Conservation (phyloP, 192 early-diverging fungal genomes). For the Polychytrium aggregatum region DNA sequence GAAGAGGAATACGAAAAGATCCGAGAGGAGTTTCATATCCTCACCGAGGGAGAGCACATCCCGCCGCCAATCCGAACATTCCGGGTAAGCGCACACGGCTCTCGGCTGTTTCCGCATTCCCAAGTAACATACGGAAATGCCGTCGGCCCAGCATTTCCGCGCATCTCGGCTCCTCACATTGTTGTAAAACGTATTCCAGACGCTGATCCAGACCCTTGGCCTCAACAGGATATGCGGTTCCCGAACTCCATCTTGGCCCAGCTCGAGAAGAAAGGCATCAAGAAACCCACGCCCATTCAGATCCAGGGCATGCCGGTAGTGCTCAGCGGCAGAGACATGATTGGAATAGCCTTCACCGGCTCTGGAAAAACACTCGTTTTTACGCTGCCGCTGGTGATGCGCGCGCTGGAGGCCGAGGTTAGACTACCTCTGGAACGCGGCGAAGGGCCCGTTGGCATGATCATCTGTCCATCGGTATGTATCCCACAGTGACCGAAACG, state of each 20-base stretch:
- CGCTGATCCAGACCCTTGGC: slow-evolving; percentile 15
- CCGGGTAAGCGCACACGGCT: too few species aligned
- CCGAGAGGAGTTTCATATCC: slow-evolving; percentile 79
- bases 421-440: slow-evolving; percentile 67
- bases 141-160: too few species aligned
- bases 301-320: slow-evolving; percentile 92
- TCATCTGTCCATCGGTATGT: slow-evolving; percentile 83
- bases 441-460: slow-evolving; percentile 90
- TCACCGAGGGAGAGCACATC: slow-evolving; percentile 74
- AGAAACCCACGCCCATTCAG: slow-evolving; percentile 91
- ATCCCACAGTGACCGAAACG: too few species aligned
- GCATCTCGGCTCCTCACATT: too few species aligned
- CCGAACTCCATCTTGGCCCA: slow-evolving; percentile 68
- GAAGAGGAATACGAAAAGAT: slow-evolving; percentile 37
- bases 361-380: slow-evolving; percentile 94
- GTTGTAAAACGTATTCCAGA: too few species aligned
- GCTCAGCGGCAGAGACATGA: slow-evolving; percentile 89
- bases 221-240: slow-evolving; percentile 81
- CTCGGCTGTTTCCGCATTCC: too few species aligned
- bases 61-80: slow-evolving; percentile 80
- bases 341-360: slow-evolving; percentile 91
- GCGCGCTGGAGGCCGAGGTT: slow-evolving; percentile 86
- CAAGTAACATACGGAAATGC: too few species aligned
- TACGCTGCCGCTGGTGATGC: slow-evolving; percentile 83
- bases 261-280: slow-evolving; percentile 68